Conservation (phyloP, 2,329 filamentous ascomycete species). For the Fusarium globosum region DNA sequence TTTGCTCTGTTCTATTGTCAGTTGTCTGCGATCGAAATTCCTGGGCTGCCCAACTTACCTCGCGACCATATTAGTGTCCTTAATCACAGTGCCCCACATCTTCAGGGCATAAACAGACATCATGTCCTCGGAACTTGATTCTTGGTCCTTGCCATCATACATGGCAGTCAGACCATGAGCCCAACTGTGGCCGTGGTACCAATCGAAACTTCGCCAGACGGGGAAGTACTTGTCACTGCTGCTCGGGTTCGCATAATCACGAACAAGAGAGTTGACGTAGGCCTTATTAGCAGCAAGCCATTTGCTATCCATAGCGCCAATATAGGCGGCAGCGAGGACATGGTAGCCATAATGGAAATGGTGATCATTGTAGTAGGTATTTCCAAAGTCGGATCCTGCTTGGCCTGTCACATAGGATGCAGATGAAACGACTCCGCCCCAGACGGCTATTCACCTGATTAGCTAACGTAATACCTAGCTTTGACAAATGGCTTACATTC, state of each 20-base stretch:
- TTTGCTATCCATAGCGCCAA: slow-evolving; percentile 78
- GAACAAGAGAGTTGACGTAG: slow-evolving; percentile 85
- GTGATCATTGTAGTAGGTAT: slow-evolving; percentile 84
- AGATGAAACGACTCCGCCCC: slow-evolving; percentile 84
- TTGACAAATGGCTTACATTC: slow-evolving; percentile 60
- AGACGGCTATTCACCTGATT: slow-evolving; percentile 60
- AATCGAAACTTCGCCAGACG: slow-evolving; percentile 86
- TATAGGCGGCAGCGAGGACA: slow-evolving; percentile 85
- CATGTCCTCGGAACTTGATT: slow-evolving; percentile 90
- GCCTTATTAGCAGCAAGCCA: slow-evolving; percentile 81
- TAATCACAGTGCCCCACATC: slow-evolving; percentile 87
- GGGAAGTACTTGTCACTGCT: slow-evolving; percentile 79
- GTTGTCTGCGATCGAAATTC: background rate
- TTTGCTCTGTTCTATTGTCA: slow-evolving; percentile 66
- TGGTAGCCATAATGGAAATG: slow-evolving; percentile 89
- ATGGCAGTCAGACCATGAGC: slow-evolving; percentile 81
- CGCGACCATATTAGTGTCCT: slow-evolving; percentile 83
- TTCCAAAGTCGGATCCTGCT: slow-evolving; percentile 84
- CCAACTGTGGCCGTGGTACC: slow-evolving; percentile 96
- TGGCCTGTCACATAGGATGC: slow-evolving; percentile 78
- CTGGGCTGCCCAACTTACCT: slow-evolving; percentile 56
- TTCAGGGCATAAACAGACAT: slow-evolving; percentile 90
- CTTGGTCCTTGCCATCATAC: slow-evolving; percentile 82
- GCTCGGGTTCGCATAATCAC: slow-evolving; percentile 84
- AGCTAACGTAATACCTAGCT: slow-evolving; percentile 9